Conservation (phyloP, 2,329 filamentous ascomycete genomes). For the Colletotrichum godetiae region DNA sequence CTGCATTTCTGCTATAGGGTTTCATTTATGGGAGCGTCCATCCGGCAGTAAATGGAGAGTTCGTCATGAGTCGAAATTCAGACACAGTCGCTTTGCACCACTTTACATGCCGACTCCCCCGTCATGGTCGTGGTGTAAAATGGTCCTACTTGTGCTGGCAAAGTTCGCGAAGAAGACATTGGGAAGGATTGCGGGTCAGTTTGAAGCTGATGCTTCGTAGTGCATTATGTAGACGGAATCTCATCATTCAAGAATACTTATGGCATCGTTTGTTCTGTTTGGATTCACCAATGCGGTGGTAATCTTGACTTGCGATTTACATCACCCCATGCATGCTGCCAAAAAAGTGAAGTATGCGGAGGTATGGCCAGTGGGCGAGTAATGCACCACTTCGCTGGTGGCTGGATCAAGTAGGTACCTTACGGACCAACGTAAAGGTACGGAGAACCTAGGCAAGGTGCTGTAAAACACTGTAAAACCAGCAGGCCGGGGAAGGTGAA, state of each 20-base stretch:
- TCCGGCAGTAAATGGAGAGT: conserved; percentile 15
- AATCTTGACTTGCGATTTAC: not conserved
- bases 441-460: too few species aligned
- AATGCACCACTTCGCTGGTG: not conserved
- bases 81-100: conserved; percentile 6
- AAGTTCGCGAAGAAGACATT: conserved; percentile 18
- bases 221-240: conserved; percentile 29
- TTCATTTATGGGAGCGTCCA: conserved; percentile 35
- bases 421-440: too few species aligned
- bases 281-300: not conserved
- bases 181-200: conserved; percentile 22
- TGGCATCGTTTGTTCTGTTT: not conserved
- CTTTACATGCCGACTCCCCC: conserved; percentile 7
- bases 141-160: conserved; percentile 14
- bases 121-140: conserved; percentile 32
- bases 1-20: conserved; percentile 33
- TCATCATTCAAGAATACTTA: conserved; percentile 20
- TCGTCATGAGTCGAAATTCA: conserved; percentile 14
- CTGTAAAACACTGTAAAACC: conserved; percentile 28
- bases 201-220: conserved; percentile 19
- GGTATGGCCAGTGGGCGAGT: conserved; percentile 8
- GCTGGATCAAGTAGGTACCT: not conserved
- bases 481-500: conserved; percentile 10
- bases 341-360: not conserved
- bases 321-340: not conserved